These are phyloP conservation scores for Rubroshorea leprosula DNA, from an alignment of 345 rosid genomes.

Conservation along the genomic window DNA sequence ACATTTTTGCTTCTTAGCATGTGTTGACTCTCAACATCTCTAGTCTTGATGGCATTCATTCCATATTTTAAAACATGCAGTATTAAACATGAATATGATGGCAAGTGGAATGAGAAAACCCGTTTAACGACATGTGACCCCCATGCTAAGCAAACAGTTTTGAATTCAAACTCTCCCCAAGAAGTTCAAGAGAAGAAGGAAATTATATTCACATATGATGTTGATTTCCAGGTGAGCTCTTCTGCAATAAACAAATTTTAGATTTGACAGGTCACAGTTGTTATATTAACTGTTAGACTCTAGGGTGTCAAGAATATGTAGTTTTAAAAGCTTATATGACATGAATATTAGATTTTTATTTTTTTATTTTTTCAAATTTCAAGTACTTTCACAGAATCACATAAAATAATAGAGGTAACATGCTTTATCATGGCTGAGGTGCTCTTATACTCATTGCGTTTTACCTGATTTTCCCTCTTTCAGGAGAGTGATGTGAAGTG, in stretches of 20 bases:
- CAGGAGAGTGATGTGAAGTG: conserved; percentile 83
- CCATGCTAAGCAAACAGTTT: conserved; percentile 62
- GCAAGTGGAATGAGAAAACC: conserved; percentile 63
- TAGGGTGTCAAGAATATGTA: not conserved
- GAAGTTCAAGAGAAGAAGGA: conserved; percentile 75
- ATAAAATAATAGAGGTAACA: not conserved
- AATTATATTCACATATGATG: conserved; percentile 84
- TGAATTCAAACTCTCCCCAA: conserved; percentile 81
- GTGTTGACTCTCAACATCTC: too few relatives aligned
- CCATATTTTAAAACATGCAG: conserved; percentile 28
- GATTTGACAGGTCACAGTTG: conserved; percentile 2
- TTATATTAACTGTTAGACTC: not conserved
- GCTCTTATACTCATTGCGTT: conserved; percentile 13
- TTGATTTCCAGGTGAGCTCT: conserved; percentile 69
- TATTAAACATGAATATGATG: conserved; percentile 80
- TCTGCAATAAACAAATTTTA: not conserved
- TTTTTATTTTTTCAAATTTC: too few relatives aligned
- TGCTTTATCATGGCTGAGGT: not conserved
- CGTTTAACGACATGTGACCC: conserved; percentile 85
- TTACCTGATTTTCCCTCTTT: conserved; percentile 10
- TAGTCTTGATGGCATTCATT: not conserved
- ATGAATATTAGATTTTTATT: too few relatives aligned
- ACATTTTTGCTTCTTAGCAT: not conserved
- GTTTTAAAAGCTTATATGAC: too few relatives aligned
- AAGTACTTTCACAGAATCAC: too few relatives aligned